A percentile compares a stretch with the other conserved stretches of the same genome.
phyloP scores from a whole-genome alignment of 2,329 filamentous ascomycete species.

The Neophaeococcomyces mojaviensis region DNA sequence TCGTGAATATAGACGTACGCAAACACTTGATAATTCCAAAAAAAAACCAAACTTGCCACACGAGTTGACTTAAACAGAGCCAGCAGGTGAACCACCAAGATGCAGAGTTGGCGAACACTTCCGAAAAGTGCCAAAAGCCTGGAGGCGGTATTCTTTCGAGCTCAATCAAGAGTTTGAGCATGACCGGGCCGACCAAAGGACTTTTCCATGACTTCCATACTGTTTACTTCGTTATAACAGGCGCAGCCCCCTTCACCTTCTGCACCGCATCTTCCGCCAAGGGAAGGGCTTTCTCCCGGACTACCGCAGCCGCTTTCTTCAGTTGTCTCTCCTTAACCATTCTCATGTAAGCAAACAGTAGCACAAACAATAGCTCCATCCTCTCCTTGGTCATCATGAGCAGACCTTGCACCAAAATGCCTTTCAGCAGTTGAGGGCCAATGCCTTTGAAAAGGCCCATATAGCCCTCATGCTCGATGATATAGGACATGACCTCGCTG shows the following conservation, averaged over 20 bases:
- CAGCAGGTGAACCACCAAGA: too few species aligned
- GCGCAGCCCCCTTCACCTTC: conserved; percentile 49
- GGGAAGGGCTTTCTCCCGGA: conserved; percentile 13
- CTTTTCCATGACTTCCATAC: too few species aligned
- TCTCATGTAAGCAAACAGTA: conserved; percentile 75
- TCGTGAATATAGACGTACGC: too few species aligned
- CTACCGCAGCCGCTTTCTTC: conserved; percentile 52
- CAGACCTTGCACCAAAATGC: conserved; percentile 84
- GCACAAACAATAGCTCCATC: conserved; percentile 79
- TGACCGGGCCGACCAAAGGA: too few species aligned
- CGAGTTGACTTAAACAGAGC: too few species aligned
- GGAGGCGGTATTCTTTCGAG: too few species aligned
- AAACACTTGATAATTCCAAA: too few species aligned
- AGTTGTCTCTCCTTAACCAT: conserved; percentile 63
- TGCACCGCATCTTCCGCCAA: conserved; percentile 19
- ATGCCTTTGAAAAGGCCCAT: conserved; percentile 94
- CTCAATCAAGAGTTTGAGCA: too few species aligned
- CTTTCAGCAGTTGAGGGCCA: conserved; percentile 86
- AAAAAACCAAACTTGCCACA: too few species aligned
- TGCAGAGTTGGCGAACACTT: too few species aligned
- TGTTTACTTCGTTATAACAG: conserved; percentile 40
- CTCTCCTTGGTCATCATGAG: conserved; percentile 99
- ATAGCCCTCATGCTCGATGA: conserved; percentile 77
- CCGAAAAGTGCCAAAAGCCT: too few species aligned
- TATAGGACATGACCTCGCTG: conserved; percentile 88